A percentile compares a stretch with the other conserved stretches of the same genome.
These are phyloP conservation scores for Suaeda aralocaspica DNA, from an alignment of 148 eudicot genomes.

Conservation along the genomic window DNA sequence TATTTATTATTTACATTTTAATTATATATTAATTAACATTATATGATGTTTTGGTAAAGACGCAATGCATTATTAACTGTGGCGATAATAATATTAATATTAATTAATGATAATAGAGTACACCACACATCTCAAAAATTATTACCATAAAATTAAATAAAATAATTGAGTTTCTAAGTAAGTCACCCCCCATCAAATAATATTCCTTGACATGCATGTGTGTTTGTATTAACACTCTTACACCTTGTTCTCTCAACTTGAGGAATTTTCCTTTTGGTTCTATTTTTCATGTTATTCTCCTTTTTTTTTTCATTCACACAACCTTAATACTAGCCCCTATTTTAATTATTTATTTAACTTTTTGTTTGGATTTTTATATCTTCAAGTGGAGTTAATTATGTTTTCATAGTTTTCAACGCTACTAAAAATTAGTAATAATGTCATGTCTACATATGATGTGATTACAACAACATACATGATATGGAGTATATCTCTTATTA, in stretches of 20 bases:
- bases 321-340: too few species aligned
- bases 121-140: not conserved
- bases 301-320: too few species aligned
- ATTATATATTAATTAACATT: not conserved
- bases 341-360: too few species aligned
- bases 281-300: not conserved
- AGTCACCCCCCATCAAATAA: not conserved
- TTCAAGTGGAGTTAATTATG: too few species aligned
- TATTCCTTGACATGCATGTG: constrained; percentile 18
- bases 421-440: too few species aligned
- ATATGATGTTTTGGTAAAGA: not conserved
- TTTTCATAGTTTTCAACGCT: too few species aligned
- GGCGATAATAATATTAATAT: not conserved
- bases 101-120: not conserved
- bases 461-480: too few species aligned
- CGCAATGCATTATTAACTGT: not conserved
- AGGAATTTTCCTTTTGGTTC: constrained; percentile 8
- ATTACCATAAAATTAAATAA: not conserved
- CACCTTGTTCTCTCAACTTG: not conserved
- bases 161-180: not conserved
- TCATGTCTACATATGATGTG: too few species aligned
- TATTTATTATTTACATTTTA: too few species aligned
- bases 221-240: not conserved
- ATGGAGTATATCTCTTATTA: too few species aligned
- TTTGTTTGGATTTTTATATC: too few species aligned